phyloP scores from a whole-genome alignment of 2,329 filamentous ascomycete species.

The Ceratocystis ficicola region DNA sequence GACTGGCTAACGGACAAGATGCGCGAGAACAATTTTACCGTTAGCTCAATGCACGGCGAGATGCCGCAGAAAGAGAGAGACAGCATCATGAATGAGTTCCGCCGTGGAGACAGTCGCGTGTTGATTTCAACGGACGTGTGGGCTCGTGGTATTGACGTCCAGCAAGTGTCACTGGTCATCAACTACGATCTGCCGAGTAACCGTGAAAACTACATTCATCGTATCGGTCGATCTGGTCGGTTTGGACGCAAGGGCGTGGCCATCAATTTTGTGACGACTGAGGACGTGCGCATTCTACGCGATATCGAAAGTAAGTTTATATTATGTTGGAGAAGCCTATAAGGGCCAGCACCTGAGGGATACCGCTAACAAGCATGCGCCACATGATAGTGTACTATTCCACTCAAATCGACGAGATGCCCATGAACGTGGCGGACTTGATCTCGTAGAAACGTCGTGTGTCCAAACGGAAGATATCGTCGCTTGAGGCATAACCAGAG shows the following conservation, averaged over 20 bases:
- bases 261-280: slow-evolving; percentile 98
- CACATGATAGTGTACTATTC: slow-evolving; percentile 65
- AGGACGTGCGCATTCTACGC: slow-evolving; percentile 91
- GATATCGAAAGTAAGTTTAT: slow-evolving; percentile 74
- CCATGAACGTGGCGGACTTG: slow-evolving; percentile 74
- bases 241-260: slow-evolving; percentile 98
- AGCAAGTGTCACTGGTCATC: slow-evolving; percentile 96
- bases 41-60: slow-evolving; percentile 96
- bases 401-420: slow-evolving; percentile 97
- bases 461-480: not conserved
- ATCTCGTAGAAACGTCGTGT: slow-evolving; percentile 33
- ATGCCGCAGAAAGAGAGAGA: slow-evolving; percentile 98
- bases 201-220: slow-evolving; percentile 99
- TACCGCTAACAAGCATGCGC: slow-evolving; percentile 28
- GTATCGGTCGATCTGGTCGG: slow-evolving; percentile 86
- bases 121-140: slow-evolving; percentile 96
- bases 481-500: not conserved
- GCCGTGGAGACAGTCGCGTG: slow-evolving; percentile 89
- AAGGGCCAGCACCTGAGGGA: not conserved
- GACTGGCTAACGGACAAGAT: slow-evolving; percentile 99
- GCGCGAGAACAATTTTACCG: slow-evolving; percentile 96
- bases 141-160: slow-evolving; percentile 96
- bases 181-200: slow-evolving; percentile 98
- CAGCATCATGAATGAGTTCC: slow-evolving; percentile 98
- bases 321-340: not conserved